A percentile compares a stretch with the other conserved stretches of the same genome.
Conservation (phyloP, 2,329 filamentous ascomycete genomes). For the Fonsecaea pedrosoi region DNA sequence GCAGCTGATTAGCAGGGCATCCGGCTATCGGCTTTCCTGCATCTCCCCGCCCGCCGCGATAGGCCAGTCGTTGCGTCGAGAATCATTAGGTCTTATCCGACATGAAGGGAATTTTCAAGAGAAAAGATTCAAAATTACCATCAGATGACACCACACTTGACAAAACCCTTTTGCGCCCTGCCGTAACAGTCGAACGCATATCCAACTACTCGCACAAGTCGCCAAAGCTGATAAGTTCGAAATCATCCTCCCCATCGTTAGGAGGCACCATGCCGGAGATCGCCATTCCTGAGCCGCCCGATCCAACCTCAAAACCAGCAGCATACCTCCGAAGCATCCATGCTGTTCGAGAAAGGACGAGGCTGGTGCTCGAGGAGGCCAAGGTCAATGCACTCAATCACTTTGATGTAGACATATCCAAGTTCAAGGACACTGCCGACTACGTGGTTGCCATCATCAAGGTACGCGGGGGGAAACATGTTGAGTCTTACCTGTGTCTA, state of each 20-base stretch:
- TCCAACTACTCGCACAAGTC: conserved; percentile 40
- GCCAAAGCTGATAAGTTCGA: conserved; percentile 35
- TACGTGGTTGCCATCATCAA: conserved; percentile 96
- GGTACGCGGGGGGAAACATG: conserved; percentile 59
- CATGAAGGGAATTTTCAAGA: conserved; percentile 58
- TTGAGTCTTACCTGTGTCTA: not conserved
- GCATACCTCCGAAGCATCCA: conserved; percentile 90
- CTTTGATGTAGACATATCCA: conserved; percentile 85
- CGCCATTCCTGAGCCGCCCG: conserved; percentile 81
- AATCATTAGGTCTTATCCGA: conserved; percentile 32
- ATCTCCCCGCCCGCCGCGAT: conserved; percentile 16
- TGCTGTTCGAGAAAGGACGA: conserved; percentile 80
- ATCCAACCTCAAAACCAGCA: conserved; percentile 85
- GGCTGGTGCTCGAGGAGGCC: conserved; percentile 76
- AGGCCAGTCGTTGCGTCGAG: conserved; percentile 16
- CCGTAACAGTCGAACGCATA: conserved; percentile 32
- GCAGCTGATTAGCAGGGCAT: conserved; percentile 16
- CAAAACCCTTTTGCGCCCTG: conserved; percentile 25
- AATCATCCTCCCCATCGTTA: conserved; percentile 30
- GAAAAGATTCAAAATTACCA: conserved; percentile 52
- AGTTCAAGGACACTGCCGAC: conserved; percentile 80
- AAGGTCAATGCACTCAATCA: conserved; percentile 78
- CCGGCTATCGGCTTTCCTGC: conserved; percentile 28
- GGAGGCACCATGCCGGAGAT: conserved; percentile 64
- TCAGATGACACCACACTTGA: conserved; percentile 23